These are phyloP conservation scores for Capsella rubella DNA, from an alignment of 441 rosid species.

Conservation along the genomic window DNA sequence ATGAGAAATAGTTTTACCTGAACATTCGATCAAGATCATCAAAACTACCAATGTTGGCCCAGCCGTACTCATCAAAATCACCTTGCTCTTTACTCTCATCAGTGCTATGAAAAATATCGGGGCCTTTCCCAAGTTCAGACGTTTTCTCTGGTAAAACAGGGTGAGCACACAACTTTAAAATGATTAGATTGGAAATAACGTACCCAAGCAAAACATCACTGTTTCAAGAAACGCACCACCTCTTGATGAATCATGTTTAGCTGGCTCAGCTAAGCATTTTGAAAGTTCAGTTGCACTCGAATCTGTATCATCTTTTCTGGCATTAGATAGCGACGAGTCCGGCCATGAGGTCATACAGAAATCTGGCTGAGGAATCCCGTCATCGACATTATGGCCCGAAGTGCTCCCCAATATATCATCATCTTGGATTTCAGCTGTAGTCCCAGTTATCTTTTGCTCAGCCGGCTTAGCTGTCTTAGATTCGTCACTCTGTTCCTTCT, in stretches of 20 bases:
- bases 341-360: constrained; percentile 64
- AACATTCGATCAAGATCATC: constrained; percentile 94
- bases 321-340: constrained; percentile 55
- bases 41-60: constrained; percentile 97
- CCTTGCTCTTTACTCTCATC: constrained; percentile 69
- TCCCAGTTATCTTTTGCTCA: constrained; percentile 51
- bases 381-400: constrained; percentile 52
- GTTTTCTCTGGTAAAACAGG: constrained; percentile 56
- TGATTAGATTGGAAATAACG: constrained; percentile 35
- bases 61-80: constrained; percentile 84
- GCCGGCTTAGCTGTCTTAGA: constrained; percentile 49
- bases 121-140: constrained; percentile 60
- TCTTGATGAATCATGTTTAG: constrained; percentile 52
- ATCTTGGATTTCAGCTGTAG: constrained; percentile 51
- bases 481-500: constrained; percentile 61
- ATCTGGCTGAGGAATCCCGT: constrained; percentile 56
- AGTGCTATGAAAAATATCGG: constrained; percentile 60
- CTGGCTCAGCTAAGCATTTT: constrained; percentile 55
- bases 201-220: constrained; percentile 44
- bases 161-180: constrained; percentile 43
- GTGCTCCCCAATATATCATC: constrained; percentile 52
- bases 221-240: constrained; percentile 57
- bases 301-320: constrained; percentile 56
- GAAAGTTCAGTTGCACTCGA: constrained; percentile 59
- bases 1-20: constrained; percentile 66